These are phyloP conservation scores for Podosphaera aphanis DNA, from an alignment of 2,329 filamentous ascomycete species.

Conservation along the genomic window DNA sequence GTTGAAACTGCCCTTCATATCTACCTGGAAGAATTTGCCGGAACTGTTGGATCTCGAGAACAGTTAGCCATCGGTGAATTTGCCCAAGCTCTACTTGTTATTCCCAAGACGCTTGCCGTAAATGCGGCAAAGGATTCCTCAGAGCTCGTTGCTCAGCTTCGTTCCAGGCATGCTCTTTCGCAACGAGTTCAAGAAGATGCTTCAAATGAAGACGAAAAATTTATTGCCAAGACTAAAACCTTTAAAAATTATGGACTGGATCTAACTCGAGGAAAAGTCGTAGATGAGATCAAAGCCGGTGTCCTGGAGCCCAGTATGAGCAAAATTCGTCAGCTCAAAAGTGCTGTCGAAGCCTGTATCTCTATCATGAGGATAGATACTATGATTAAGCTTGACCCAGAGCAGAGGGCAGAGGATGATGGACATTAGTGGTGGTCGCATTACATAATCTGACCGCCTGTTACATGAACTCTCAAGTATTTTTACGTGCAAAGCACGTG, in stretches of 20 bases:
- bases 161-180: slow-evolving; percentile 78
- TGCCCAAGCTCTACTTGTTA: slow-evolving; percentile 75
- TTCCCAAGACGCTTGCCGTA: slow-evolving; percentile 88
- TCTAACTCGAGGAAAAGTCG: slow-evolving; percentile 66
- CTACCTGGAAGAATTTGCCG: slow-evolving; percentile 95
- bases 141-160: slow-evolving; percentile 84
- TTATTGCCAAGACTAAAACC: slow-evolving; percentile 74
- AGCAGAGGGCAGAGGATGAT: slow-evolving; percentile 52
- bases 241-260: slow-evolving; percentile 98
- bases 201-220: slow-evolving; percentile 66
- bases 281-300: slow-evolving; percentile 82
- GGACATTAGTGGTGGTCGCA: slow-evolving; percentile 39
- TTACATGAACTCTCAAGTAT: too few species aligned
- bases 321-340: slow-evolving; percentile 96
- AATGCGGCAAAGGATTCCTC: slow-evolving; percentile 94
- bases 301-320: slow-evolving; percentile 94
- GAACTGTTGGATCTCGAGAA: slow-evolving; percentile 87
- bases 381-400: slow-evolving; percentile 89
- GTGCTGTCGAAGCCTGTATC: slow-evolving; percentile 92
- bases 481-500: too few species aligned
- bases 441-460: too few species aligned
- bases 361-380: slow-evolving; percentile 99
- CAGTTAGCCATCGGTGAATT: slow-evolving; percentile 97
- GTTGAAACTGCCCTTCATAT: slow-evolving; percentile 98
- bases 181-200: slow-evolving; percentile 80